Evolutionary conservation across 2,329 filamentous ascomycete species (phyloP).

Genomic region (Diaporthe helianthi): DNA sequence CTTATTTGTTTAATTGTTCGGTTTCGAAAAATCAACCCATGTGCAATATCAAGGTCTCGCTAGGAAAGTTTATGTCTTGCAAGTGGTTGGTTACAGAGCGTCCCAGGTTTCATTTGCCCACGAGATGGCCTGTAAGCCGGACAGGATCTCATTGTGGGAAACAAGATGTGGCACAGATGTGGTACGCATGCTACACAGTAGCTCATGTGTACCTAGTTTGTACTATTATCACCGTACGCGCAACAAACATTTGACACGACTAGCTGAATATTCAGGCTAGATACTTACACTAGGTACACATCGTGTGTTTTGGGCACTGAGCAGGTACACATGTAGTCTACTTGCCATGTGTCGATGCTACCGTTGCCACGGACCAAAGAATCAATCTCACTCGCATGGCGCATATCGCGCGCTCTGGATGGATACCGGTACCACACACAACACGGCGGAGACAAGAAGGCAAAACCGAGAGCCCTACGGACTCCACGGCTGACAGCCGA

Average conservation of each 20-base stretch:
- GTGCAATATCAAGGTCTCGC: neutral
- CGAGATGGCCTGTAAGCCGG: too few species aligned
- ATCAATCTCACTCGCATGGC: neutral
- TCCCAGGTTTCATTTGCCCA: neutral
- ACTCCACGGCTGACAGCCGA: neutral
- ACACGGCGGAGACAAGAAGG: neutral
- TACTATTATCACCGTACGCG: neutral
- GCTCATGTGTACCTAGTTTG: neutral
- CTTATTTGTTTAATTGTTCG: neutral
- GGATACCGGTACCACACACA: too few species aligned
- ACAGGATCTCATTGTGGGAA: neutral
- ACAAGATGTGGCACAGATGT: neutral
- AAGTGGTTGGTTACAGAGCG: constrained; percentile 9
- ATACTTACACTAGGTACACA: neutral
- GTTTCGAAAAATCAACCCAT: neutral
- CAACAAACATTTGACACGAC: constrained; percentile 1
- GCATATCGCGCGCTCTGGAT: neutral
- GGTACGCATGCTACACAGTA: neutral
- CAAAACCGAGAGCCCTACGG: neutral
- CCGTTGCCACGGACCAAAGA: neutral
- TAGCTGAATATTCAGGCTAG: neutral
- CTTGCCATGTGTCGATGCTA: neutral
- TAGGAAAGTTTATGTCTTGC: constrained; percentile 17
- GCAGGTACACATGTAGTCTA: neutral
- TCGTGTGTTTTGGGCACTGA: too few species aligned